Conservation (phyloP, 1,284 basidiomycete species). For the Boletus mariae region DNA sequence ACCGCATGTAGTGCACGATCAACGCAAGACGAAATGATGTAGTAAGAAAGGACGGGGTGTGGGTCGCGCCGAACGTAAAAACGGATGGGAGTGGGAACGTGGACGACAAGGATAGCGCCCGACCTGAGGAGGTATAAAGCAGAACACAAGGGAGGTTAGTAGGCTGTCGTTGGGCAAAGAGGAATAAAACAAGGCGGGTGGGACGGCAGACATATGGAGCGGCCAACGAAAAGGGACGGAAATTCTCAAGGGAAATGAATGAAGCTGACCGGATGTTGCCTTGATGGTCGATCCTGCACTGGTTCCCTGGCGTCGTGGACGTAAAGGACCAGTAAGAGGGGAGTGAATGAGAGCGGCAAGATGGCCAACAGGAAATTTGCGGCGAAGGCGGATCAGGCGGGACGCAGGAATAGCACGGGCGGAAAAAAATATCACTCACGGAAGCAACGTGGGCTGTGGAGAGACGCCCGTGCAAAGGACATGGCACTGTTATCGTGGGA, state of each 20-base stretch:
- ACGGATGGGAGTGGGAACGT: slow-evolving; percentile 18
- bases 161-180: slow-evolving; percentile 11
- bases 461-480: slow-evolving; percentile 8
- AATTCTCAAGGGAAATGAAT: slow-evolving; percentile 24
- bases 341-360: background rate
- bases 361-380: background rate
- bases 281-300: slow-evolving; percentile 27
- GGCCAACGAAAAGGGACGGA: slow-evolving; percentile 9
- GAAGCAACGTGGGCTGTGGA: slow-evolving; percentile 23
- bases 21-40: slow-evolving; percentile 8
- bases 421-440: slow-evolving; percentile 11
- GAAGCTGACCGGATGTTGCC: slow-evolving; percentile 21
- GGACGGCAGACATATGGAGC: background rate
- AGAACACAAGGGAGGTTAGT: slow-evolving; percentile 14
- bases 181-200: slow-evolving; percentile 7
- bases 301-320: slow-evolving; percentile 1
- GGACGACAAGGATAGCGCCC: slow-evolving; percentile 12
- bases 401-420: background rate
- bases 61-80: slow-evolving; percentile 4
- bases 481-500: slow-evolving; percentile 17
- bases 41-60: slow-evolving; percentile 10
- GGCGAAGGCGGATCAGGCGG: too few species aligned
- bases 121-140: slow-evolving; percentile 17
- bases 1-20: slow-evolving; percentile 25
- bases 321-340: background rate